These are phyloP conservation scores for Ogataea pilisensis DNA, from an alignment of 805 yeast genomes.

Conservation along the genomic window DNA sequence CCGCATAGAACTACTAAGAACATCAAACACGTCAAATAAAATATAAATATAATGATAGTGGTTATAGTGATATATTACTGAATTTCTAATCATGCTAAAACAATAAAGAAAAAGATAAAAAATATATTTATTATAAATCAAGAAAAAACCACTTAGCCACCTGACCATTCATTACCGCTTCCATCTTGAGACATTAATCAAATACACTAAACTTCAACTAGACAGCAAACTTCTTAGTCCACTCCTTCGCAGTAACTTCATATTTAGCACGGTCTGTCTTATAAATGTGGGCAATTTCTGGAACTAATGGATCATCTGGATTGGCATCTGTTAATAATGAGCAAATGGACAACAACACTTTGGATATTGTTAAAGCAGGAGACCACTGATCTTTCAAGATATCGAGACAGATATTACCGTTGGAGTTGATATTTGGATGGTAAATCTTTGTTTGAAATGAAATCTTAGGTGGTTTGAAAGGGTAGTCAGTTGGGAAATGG, in stretches of 20 bases:
- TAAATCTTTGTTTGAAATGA: slow-evolving; percentile 92
- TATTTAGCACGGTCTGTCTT: slow-evolving; percentile 91
- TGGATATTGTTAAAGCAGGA: slow-evolving; percentile 94
- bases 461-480: slow-evolving; percentile 96
- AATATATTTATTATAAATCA: not conserved
- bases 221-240: slow-evolving; percentile 98
- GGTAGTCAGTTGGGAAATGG: slow-evolving; percentile 98
- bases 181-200: not conserved
- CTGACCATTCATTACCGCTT: not conserved
- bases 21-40: too few species aligned
- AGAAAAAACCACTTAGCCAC: not conserved
- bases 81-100: not conserved
- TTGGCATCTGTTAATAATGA: slow-evolving; percentile 96
- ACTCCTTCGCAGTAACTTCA: slow-evolving; percentile 95
- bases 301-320: slow-evolving; percentile 98
- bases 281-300: slow-evolving; percentile 95
- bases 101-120: not conserved
- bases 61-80: not conserved
- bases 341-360: slow-evolving; percentile 90
- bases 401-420: slow-evolving; percentile 95
- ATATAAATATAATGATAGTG: not conserved
- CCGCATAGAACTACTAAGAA: too few species aligned
- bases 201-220: slow-evolving; percentile 26
- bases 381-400: slow-evolving; percentile 98
- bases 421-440: slow-evolving; percentile 95